Base-by-base conservation (phyloP, 2,329 filamentous ascomycete species). In the Camptophora hylomeconis region DNA sequence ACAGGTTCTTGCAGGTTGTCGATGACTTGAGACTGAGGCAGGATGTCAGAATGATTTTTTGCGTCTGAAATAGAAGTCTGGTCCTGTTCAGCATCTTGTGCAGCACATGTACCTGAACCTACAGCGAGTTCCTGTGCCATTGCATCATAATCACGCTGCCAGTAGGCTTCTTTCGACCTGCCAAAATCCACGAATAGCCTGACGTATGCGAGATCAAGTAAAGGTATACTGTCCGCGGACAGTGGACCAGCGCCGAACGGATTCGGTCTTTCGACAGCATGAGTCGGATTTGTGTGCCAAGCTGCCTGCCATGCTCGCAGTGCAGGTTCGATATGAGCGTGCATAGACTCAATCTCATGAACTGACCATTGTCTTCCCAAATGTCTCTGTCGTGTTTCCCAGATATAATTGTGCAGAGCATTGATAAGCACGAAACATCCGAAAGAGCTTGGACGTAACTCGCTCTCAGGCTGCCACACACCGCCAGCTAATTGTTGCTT, bases 331-430 rank as follows among this genome's bases (percentile, higher is more conserved):
- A 95, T 92, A 47, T 93, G 84, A 2, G 80, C 72, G 51, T 94
- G 86, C 84, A 95, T 92, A 40, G 84, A 83, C 42, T 95, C 86
- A 0, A 83, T 92, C 54, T 95, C 87, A 40, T 87, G 78, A 18
- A 77, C 73, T 2, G 84, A 92, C 87, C 87, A 94, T 26, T 83
- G 66, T 38, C 83, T 77, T 44, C 80, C 84, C 44, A 86, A 77
- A 44, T 94, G 86, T 29, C 84, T 68, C 54, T 93, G 86, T 14
- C 87, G 70, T 0, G 86, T 94, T 56, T 95, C 87, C 89, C 89
- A 95, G 24, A 95, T 94, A 53, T 93, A 94, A 45, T 94, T 94
- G 57, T 95, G 89, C 14, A 95, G 64, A 3, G 89, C 86, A 49
- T 93, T 87, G 50, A 95, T 94, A 38, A 98, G 60, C 5, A 94